phyloP scores from a whole-genome alignment of 176 grass and related monocot genomes.

The Zoysia pacifica region DNA sequence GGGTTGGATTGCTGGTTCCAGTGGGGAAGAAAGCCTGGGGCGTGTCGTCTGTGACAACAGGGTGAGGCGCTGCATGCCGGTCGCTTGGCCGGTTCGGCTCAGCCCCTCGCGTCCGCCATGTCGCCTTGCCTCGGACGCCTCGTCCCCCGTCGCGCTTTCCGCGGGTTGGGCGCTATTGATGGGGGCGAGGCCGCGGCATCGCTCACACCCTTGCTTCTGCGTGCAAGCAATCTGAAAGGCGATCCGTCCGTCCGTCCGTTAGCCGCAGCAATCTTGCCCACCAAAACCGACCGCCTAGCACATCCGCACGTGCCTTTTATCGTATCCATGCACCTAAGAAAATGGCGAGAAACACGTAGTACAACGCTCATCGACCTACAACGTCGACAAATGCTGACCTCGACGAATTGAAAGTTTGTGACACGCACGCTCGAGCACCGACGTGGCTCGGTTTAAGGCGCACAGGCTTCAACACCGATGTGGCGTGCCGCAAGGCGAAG shows the following conservation, averaged over 20 bases:
- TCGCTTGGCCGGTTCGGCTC: background rate
- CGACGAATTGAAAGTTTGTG: conserved; percentile 20
- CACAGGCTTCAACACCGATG: too few species aligned
- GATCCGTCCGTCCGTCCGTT: too few species aligned
- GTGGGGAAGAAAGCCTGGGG: background rate
- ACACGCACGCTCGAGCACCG: conserved; percentile 18
- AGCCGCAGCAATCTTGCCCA: too few species aligned
- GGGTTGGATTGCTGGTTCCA: conserved; percentile 1
- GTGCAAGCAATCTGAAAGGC: too few species aligned
- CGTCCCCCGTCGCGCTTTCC: conserved; percentile 37
- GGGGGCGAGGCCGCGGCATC: background rate
- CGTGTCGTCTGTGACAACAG: too few species aligned
- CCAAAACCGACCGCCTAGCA: background rate
- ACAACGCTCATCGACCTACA: background rate
- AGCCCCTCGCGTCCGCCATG: conserved; percentile 14
- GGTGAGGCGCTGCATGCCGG: background rate
- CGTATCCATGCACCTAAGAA: background rate
- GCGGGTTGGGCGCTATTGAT: conserved; percentile 19
- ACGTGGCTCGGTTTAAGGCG: background rate
- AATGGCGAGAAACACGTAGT: background rate
- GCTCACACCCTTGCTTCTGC: background rate
- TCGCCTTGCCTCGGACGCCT: conserved; percentile 29
- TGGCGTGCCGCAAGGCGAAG: background rate
- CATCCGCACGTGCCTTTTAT: background rate
- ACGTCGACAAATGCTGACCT: background rate